These are phyloP conservation scores for Ustilago curta DNA, from an alignment of 1,284 basidiomycete genomes.

Conservation along the genomic window DNA sequence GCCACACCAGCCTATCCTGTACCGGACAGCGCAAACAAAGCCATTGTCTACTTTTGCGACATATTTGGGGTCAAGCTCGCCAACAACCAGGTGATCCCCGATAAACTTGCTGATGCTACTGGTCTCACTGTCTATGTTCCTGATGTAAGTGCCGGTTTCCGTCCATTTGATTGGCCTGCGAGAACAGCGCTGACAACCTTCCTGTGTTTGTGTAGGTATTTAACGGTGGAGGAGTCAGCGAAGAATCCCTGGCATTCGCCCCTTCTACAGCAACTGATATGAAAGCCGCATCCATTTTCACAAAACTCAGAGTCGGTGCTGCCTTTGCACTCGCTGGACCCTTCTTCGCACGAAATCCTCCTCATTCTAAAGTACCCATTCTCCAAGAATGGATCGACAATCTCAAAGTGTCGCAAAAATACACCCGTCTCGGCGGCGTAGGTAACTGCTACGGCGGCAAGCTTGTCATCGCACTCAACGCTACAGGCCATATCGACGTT, in stretches of 20 bases:
- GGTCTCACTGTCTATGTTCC: slow-evolving; percentile 76
- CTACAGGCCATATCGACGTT: slow-evolving; percentile 70
- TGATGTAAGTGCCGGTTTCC: no score
- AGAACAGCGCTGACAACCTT: no score
- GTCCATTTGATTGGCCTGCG: no score
- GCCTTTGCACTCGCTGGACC: slow-evolving; percentile 29
- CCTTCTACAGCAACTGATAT: slow-evolving; percentile 40
- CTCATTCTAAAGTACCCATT: slow-evolving; percentile 19
- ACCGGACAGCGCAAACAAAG: slow-evolving; percentile 61
- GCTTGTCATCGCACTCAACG: slow-evolving; percentile 58
- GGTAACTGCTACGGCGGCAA: slow-evolving; percentile 78
- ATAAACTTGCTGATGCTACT: slow-evolving; percentile 73
- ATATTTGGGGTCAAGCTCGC: slow-evolving; percentile 71
- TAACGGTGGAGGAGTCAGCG: slow-evolving; percentile 44
- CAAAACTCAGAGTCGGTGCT: slow-evolving; percentile 27
- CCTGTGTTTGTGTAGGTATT: no score
- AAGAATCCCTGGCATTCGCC: slow-evolving; percentile 12
- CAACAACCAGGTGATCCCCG: slow-evolving; percentile 75
- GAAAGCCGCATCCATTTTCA: slow-evolving; percentile 15
- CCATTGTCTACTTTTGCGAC: slow-evolving; percentile 76
- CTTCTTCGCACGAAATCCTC: slow-evolving; percentile 35
- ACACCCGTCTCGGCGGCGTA: slow-evolving; percentile 75
- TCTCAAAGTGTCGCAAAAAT: slow-evolving; percentile 72
- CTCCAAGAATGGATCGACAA: slow-evolving; percentile 40
- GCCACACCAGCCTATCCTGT: slow-evolving; percentile 56